phyloP scores from a whole-genome alignment of 305 asterid species.

The Fraxinus sp. region DNA sequence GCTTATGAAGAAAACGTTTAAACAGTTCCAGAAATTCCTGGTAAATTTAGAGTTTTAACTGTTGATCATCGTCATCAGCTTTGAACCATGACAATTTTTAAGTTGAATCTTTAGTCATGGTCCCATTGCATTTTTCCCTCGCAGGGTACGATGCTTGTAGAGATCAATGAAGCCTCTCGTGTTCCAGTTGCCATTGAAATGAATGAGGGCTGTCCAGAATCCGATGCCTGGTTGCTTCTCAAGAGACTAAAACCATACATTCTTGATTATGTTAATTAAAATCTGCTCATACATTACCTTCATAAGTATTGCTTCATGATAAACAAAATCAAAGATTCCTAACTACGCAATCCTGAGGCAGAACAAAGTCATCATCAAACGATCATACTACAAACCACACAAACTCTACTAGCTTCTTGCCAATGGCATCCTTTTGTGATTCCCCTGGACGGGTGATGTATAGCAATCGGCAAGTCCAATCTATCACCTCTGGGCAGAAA shows the following conservation, averaged over 20 bases:
- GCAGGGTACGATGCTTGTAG: conserved; percentile 72
- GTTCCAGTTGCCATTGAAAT: conserved; percentile 71
- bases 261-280: not conserved
- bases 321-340: not conserved
- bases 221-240: conserved; percentile 73
- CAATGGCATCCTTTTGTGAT: conserved; percentile 31
- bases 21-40: conserved; percentile 63
- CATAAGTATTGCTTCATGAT: not conserved
- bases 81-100: not conserved
- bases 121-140: not conserved
- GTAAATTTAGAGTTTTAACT: conserved; percentile 65
- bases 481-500: conserved; percentile 60
- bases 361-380: not conserved
- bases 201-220: conserved; percentile 64
- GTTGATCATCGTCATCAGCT: not conserved
- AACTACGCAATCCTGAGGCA: not conserved
- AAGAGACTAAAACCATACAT: conserved; percentile 38
- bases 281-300: not conserved
- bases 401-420: conserved; percentile 45
- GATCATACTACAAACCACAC: not conserved
- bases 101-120: not conserved
- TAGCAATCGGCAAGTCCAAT: conserved; percentile 45
- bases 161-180: conserved; percentile 43
- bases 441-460: conserved; percentile 33
- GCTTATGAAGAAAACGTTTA: conserved; percentile 53